Conservation (phyloP, 257 asterid species). For the Solanum microdontum region DNA sequence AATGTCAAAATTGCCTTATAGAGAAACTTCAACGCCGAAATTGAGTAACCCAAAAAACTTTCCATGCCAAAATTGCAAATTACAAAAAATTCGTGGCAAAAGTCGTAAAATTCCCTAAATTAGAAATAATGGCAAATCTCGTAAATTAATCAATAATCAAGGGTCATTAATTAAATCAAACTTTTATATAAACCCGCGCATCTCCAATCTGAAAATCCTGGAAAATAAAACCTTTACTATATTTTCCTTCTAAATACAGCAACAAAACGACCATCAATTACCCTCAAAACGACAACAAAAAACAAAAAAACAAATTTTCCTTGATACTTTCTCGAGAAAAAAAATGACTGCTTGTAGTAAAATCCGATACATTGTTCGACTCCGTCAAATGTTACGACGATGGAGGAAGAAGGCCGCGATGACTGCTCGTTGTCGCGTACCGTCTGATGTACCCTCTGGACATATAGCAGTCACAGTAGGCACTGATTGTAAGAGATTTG, state of each 20-base stretch:
- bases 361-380: conserved; percentile 50
- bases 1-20: background rate
- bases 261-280: background rate
- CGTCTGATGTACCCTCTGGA: conserved; percentile 58
- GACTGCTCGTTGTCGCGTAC: conserved; percentile 19
- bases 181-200: conserved; percentile 20
- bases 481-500: conserved; percentile 23
- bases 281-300: background rate
- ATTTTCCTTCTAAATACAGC: background rate
- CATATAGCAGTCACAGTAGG: conserved; percentile 61
- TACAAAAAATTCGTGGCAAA: background rate
- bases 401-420: conserved; percentile 51
- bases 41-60: background rate
- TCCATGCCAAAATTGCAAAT: background rate
- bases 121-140: background rate
- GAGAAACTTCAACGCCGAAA: background rate
- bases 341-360: conserved; percentile 48
- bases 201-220: background rate
- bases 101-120: background rate
- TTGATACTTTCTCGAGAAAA: background rate
- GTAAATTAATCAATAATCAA: conserved; percentile 24
- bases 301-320: background rate
- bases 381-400: conserved; percentile 47
- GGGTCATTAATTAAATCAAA: background rate
- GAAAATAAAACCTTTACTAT: background rate